phyloP scores from a whole-genome alignment of 164 flowering plant genomes.

The Aristolochia californica region DNA sequence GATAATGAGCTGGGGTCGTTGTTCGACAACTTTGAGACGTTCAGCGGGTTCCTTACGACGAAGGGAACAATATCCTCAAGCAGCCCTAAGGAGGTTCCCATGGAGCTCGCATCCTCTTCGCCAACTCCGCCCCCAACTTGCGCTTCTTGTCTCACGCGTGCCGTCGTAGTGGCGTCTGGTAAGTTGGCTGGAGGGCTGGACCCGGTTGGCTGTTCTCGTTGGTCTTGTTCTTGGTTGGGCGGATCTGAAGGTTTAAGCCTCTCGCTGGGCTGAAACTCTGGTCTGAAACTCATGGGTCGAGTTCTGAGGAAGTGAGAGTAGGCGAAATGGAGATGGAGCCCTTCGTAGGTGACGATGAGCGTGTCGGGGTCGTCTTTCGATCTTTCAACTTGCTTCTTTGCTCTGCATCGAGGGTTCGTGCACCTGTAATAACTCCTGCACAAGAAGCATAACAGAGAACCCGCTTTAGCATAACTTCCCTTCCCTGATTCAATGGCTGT shows the following conservation, averaged over 20 bases:
- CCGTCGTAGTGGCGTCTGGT: slow-evolving; percentile 5
- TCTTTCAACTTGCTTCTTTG: slow-evolving; percentile 87
- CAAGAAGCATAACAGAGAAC: not conserved
- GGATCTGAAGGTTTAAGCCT: slow-evolving; percentile 6
- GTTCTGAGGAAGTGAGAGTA: slow-evolving; percentile 38
- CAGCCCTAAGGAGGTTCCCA: slow-evolving; percentile 40
- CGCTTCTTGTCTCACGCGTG: slow-evolving; percentile 3
- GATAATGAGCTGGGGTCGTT: slow-evolving; percentile 8
- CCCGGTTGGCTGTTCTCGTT: slow-evolving; percentile 9
- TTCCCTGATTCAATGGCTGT: too few species aligned
- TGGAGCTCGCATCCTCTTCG: not conserved
- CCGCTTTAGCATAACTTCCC: too few species aligned
- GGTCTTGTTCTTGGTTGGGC: slow-evolving; percentile 6
- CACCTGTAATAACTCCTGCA: slow-evolving; percentile 89
- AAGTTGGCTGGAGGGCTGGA: not conserved
- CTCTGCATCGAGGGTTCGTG: slow-evolving; percentile 84
- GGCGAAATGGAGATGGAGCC: slow-evolving; percentile 81
- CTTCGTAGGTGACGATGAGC: slow-evolving; percentile 81
- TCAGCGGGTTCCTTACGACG: slow-evolving; percentile 45
- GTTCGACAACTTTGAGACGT: slow-evolving; percentile 12
- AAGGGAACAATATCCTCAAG: slow-evolving; percentile 85
- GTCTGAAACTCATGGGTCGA: slow-evolving; percentile 3
- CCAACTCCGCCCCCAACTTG: not conserved
- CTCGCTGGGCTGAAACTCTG: slow-evolving; percentile 26
- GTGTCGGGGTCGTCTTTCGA: slow-evolving; percentile 67